phyloP scores from a whole-genome alignment of 2,329 filamentous ascomycete species.

The Fusarium verticillioides region DNA sequence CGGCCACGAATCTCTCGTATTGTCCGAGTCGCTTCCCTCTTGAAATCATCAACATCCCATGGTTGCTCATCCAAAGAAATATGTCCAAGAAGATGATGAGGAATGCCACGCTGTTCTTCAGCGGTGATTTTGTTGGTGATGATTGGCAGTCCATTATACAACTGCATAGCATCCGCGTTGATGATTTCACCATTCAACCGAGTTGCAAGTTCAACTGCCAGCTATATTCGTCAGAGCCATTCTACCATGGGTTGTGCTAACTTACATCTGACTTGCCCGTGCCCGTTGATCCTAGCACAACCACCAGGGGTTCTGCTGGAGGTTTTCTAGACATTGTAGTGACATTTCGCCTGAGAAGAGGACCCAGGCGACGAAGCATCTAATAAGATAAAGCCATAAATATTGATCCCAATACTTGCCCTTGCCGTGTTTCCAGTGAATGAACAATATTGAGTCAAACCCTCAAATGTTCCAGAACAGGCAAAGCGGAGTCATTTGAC shows the following conservation, averaged over 20 bases:
- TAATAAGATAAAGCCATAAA: conserved; percentile 5
- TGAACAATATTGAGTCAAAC: conserved; percentile 4
- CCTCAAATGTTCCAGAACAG: conserved; percentile 31
- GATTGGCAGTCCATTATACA: conserved; percentile 90
- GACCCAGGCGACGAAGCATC: conserved; percentile 45
- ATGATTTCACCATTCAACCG: conserved; percentile 92
- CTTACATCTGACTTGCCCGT: conserved; percentile 92
- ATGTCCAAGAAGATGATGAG: conserved; percentile 87
- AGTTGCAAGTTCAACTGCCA: conserved; percentile 87
- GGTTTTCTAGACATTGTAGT: conserved; percentile 54
- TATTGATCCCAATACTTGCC: not conserved
- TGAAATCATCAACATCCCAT: conserved; percentile 86
- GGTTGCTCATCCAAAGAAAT: conserved; percentile 80
- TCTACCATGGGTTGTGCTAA: not conserved
- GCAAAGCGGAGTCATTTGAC: conserved; percentile 17
- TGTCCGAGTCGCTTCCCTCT: conserved; percentile 71
- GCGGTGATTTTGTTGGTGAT: conserved; percentile 92
- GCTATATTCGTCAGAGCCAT: conserved; percentile 58
- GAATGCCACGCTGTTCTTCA: conserved; percentile 80
- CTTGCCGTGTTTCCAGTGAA: not conserved
- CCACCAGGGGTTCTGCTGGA: conserved; percentile 73
- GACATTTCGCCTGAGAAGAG: conserved; percentile 49
- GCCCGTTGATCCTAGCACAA: conserved; percentile 88
- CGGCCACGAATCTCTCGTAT: conserved; percentile 83
- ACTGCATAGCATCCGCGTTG: conserved; percentile 98